These are phyloP conservation scores for Phytopythium aichiense DNA, from an alignment of 352 stramenopile genomes.

Conservation along the genomic window DNA sequence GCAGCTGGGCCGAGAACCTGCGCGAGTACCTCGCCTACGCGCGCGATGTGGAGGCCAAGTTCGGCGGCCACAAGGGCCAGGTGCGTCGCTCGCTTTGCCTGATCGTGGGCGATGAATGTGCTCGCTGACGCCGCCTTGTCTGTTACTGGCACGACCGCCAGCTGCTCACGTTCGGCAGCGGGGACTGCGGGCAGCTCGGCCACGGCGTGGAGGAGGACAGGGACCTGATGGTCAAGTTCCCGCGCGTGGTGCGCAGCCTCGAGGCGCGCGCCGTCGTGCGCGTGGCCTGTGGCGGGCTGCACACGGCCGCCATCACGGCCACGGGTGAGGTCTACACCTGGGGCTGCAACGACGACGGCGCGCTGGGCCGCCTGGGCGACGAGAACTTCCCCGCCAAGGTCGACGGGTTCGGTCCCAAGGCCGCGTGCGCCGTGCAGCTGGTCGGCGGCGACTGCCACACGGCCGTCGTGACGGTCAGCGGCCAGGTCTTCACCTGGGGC, in stretches of 20 bases:
- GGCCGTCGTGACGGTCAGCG: slow-evolving; percentile 80
- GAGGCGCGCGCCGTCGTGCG: slow-evolving; percentile 42
- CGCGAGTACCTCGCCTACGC: slow-evolving; percentile 74
- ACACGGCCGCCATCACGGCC: slow-evolving; percentile 85
- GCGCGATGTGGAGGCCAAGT: slow-evolving; percentile 56
- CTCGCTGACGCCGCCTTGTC: no score
- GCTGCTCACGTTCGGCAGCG: slow-evolving; percentile 82
- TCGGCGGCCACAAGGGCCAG: slow-evolving; percentile 37
- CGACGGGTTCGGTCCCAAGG: slow-evolving; percentile 45
- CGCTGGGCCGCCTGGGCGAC: slow-evolving; percentile 81
- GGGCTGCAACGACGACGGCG: slow-evolving; percentile 92
- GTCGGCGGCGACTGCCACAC: slow-evolving; percentile 95
- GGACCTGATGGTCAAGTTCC: slow-evolving; percentile 75
- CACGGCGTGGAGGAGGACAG: slow-evolving; percentile 82
- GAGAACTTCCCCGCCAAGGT: slow-evolving; percentile 74
- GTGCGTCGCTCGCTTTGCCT: slow-evolving; percentile 6
- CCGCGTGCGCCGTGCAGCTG: slow-evolving; percentile 52
- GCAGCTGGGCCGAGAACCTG: slow-evolving; percentile 75
- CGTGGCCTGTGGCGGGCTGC: slow-evolving; percentile 89
- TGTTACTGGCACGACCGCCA: not conserved
- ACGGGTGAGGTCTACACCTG: slow-evolving; percentile 93
- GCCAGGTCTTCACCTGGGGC: slow-evolving; percentile 94
- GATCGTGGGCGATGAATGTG: no score
- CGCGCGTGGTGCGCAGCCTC: slow-evolving; percentile 43
- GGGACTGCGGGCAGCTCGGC: slow-evolving; percentile 92